These are phyloP conservation scores for Fraxinus excelsior DNA, from an alignment of 257 asterid species.

Conservation along the genomic window DNA sequence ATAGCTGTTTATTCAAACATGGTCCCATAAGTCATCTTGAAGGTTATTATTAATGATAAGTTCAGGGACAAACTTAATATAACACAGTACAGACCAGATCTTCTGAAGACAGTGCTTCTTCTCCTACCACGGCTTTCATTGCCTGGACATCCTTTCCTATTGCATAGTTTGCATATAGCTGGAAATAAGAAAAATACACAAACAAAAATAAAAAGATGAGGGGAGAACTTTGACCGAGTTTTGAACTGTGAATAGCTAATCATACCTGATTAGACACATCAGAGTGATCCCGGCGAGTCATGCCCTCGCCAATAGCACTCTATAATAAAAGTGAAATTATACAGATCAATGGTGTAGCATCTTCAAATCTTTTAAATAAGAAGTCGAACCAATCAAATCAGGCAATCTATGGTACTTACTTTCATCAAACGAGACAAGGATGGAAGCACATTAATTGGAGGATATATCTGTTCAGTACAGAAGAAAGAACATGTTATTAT, in stretches of 20 bases:
- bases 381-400: slow-evolving; percentile 12
- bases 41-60: background rate
- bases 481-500: slow-evolving; percentile 16
- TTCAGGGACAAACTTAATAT: slow-evolving; percentile 3
- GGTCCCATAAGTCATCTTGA: slow-evolving; percentile 23
- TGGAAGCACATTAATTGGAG: slow-evolving; percentile 98
- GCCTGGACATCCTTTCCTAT: slow-evolving; percentile 90
- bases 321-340: slow-evolving; percentile 35
- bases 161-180: slow-evolving; percentile 84
- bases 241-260: background rate
- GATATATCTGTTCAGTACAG: slow-evolving; percentile 70
- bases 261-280: slow-evolving; percentile 95
- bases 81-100: slow-evolving; percentile 54
- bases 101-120: slow-evolving; percentile 88
- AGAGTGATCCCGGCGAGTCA: slow-evolving; percentile 95
- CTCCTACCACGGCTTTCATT: slow-evolving; percentile 92
- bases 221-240: background rate
- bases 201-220: background rate
- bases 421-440: slow-evolving; percentile 97
- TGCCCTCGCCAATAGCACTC: slow-evolving; percentile 99
- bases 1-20: slow-evolving; percentile 46
- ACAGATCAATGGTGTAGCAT: slow-evolving; percentile 9
- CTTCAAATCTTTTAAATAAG: background rate
- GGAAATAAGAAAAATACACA: background rate
- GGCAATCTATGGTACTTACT: slow-evolving; percentile 44